A percentile compares a stretch with the other conserved stretches of the same genome.
These are phyloP conservation scores for Aspergillus egyptiacus DNA, from an alignment of 495 filamentous ascomycete genomes.

Conservation along the genomic window DNA sequence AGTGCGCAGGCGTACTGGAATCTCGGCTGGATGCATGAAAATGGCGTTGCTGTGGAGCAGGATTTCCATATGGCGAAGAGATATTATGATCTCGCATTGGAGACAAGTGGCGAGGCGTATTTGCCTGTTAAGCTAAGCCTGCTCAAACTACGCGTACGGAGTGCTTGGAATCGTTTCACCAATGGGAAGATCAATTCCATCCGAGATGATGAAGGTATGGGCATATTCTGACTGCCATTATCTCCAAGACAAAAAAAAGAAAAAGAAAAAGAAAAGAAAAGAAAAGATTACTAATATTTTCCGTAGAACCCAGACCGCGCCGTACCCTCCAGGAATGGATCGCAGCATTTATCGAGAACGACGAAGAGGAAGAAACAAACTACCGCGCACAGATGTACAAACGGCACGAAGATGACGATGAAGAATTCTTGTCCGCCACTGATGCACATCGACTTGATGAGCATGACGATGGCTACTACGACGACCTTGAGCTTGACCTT, in stretches of 20 bases:
- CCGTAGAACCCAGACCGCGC: slow-evolving; percentile 56
- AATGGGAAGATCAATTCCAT: slow-evolving; percentile 86
- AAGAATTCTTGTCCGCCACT: slow-evolving; percentile 45
- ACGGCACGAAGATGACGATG: slow-evolving; percentile 53
- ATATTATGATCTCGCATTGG: slow-evolving; percentile 87
- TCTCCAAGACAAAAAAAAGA: too few relatives aligned
- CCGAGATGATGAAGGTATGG: slow-evolving; percentile 75
- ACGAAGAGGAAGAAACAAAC: slow-evolving; percentile 42
- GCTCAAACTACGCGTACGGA: slow-evolving; percentile 75
- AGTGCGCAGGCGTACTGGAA: slow-evolving; percentile 97
- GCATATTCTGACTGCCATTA: background rate
- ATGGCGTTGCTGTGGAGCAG: slow-evolving; percentile 85
- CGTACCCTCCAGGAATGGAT: slow-evolving; percentile 82
- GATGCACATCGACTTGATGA: slow-evolving; percentile 44
- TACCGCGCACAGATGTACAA: slow-evolving; percentile 50
- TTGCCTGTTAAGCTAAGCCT: slow-evolving; percentile 87
- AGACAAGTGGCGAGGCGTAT: slow-evolving; percentile 89
- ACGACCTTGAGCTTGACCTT: slow-evolving; percentile 53
- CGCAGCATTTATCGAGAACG: slow-evolving; percentile 71
- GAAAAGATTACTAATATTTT: background rate
- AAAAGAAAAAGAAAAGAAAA: too few relatives aligned
- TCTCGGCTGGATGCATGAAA: slow-evolving; percentile 99
- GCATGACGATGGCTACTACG: slow-evolving; percentile 60
- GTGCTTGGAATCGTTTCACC: slow-evolving; percentile 90
- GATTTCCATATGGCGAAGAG: slow-evolving; percentile 97